These are phyloP conservation scores for Exophiala sp. DNA, from an alignment of 2,329 filamentous ascomycete genomes.

Conservation along the genomic window DNA sequence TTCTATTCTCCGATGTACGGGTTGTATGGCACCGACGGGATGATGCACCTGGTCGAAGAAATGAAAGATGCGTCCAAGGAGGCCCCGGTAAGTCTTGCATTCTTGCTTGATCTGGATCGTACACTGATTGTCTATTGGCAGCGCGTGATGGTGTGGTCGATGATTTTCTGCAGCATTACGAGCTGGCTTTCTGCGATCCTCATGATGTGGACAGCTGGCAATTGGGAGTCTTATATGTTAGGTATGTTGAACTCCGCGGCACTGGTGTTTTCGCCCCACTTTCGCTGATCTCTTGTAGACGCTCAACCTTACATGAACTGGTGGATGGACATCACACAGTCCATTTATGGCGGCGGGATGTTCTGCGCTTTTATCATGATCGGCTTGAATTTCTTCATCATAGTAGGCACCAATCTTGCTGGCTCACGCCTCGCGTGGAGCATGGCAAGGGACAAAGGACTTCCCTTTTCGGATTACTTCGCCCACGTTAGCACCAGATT, in stretches of 20 bases:
- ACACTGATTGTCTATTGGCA: not conserved
- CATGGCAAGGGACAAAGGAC: conserved; percentile 57
- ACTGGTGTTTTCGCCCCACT: not conserved
- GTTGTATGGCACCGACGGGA: conserved; percentile 61
- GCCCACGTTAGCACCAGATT: conserved; percentile 52
- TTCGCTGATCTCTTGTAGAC: conserved; percentile 42
- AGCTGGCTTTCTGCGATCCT: conserved; percentile 20
- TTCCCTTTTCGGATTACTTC: conserved; percentile 55
- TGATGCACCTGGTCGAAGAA: conserved; percentile 53
- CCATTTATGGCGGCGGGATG: conserved; percentile 33
- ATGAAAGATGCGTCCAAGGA: conserved; percentile 54
- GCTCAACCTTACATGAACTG: conserved; percentile 34
- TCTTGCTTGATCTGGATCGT: not conserved
- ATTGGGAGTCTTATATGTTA: conserved; percentile 20
- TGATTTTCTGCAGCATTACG: conserved; percentile 23
- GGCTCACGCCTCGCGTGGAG: conserved; percentile 21
- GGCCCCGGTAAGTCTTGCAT: conserved; percentile 14
- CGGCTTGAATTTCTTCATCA: conserved; percentile 22
- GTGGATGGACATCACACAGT: conserved; percentile 37
- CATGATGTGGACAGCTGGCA: conserved; percentile 21
- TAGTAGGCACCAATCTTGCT: conserved; percentile 22
- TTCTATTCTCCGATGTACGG: conserved; percentile 66
- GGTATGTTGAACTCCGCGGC: conserved; percentile 7
- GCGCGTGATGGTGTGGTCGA: conserved; percentile 23
- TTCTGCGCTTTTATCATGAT: conserved; percentile 24